Evolutionary conservation across 2,329 filamentous ascomycete species (phyloP).

Genomic region (Fusarium illudens): DNA sequence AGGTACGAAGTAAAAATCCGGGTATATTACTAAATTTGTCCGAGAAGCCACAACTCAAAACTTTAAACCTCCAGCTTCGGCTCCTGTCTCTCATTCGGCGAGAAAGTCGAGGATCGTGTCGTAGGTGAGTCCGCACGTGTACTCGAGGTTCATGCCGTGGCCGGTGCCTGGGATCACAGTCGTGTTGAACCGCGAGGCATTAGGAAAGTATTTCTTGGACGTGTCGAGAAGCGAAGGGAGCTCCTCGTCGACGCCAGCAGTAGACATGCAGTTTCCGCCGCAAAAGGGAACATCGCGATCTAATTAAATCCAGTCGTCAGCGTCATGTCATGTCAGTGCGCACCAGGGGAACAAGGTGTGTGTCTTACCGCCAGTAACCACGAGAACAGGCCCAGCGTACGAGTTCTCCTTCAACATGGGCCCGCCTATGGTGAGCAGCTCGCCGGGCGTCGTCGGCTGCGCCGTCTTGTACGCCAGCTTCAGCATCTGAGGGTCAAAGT

Average conservation of each 20-base stretch:
- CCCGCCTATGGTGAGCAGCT: conserved; percentile 64
- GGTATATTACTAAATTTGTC: background rate
- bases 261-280: conserved; percentile 65
- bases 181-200: conserved; percentile 59
- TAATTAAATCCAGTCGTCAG: conserved; percentile 25
- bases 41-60: background rate
- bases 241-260: conserved; percentile 47
- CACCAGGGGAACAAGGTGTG: background rate
- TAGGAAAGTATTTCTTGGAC: conserved; percentile 53
- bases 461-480: conserved; percentile 55
- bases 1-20: background rate
- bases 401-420: conserved; percentile 45
- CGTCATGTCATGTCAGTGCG: conserved; percentile 10
- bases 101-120: conserved; percentile 51
- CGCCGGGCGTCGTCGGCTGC: conserved; percentile 66
- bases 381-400: conserved; percentile 64
- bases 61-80: background rate
- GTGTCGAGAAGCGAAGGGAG: conserved; percentile 54
- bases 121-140: conserved; percentile 47
- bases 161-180: conserved; percentile 62
- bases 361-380: conserved; percentile 64
- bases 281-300: conserved; percentile 65
- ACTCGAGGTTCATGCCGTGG: conserved; percentile 60
- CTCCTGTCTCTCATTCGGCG: conserved; percentile 4
- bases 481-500: conserved; percentile 65